Conservation (phyloP, 164 flowering plant genomes). For the Vitis rupestris region DNA sequence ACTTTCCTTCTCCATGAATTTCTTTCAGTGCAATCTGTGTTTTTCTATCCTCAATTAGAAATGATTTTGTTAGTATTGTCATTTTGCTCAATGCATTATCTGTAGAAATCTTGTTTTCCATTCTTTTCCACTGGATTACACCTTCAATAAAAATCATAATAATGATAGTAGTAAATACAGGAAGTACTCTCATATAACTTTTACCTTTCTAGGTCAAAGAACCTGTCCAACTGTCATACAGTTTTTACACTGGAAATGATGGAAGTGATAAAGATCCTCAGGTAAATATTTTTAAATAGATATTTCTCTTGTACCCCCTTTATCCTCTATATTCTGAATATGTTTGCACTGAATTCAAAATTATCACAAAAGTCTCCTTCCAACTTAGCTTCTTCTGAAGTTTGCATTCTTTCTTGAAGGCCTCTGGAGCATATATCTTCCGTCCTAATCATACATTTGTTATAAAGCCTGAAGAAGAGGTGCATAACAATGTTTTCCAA, state of each 20-base stretch:
- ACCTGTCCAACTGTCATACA: slow-evolving; percentile 29
- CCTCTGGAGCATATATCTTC: slow-evolving; percentile 85
- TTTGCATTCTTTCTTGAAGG: slow-evolving; percentile 20
- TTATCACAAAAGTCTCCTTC: neutral
- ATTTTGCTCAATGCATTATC: neutral
- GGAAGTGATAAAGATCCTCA: slow-evolving; percentile 35
- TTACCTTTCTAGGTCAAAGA: slow-evolving; percentile 29
- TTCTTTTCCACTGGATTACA: neutral
- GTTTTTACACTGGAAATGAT: slow-evolving; percentile 30
- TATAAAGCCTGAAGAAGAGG: slow-evolving; percentile 45
- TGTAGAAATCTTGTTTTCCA: neutral
- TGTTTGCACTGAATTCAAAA: neutral
- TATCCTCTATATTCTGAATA: neutral
- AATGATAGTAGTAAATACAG: neutral
- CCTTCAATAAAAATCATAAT: neutral
- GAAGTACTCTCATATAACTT: too few relatives aligned
- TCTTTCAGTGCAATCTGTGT: neutral
- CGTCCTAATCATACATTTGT: slow-evolving; percentile 83
- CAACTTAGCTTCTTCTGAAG: neutral
- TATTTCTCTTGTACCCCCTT: neutral
- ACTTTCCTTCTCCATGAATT: neutral
- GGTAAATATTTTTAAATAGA: slow-evolving; percentile 18
- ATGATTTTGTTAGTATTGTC: neutral
- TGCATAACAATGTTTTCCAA: slow-evolving; percentile 9
- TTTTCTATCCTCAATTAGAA: neutral